Evolutionary conservation across 768 basidiomycete species (phyloP).

Genomic region (Wakefieldia striispora): DNA sequence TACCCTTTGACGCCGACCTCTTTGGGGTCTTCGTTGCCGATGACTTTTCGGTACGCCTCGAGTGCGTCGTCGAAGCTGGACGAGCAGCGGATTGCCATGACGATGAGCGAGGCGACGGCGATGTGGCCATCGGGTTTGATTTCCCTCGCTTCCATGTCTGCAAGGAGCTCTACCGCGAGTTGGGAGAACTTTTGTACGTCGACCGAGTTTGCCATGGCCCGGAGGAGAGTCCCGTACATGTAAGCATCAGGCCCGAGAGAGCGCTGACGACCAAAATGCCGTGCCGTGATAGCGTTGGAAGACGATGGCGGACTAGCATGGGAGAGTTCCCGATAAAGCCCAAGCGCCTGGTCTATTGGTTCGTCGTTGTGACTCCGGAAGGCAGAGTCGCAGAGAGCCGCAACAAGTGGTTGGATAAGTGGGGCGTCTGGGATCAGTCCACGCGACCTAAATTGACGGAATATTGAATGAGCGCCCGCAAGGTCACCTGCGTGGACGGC

Average conservation of each 20-base stretch:
- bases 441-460: conserved; percentile 41
- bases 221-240: conserved; percentile 55
- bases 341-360: conserved; percentile 52
- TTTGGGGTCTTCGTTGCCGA: conserved; percentile 24
- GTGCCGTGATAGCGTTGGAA: conserved; percentile 7
- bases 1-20: conserved; percentile 59
- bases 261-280: conserved; percentile 30
- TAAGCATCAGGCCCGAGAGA: conserved; percentile 46
- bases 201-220: conserved; percentile 44
- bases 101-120: conserved; percentile 50
- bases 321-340: conserved; percentile 49
- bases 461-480: conserved; percentile 46
- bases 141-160: conserved; percentile 60
- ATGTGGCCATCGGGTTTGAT: conserved; percentile 45
- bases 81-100: conserved; percentile 66
- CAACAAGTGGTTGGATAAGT: conserved; percentile 56
- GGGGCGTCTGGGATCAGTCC: conserved; percentile 48
- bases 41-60: conserved; percentile 50
- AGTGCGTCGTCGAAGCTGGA: conserved; percentile 58
- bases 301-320: conserved; percentile 28
- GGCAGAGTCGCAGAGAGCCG: conserved; percentile 42
- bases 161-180: conserved; percentile 49
- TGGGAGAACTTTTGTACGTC: conserved; percentile 49
- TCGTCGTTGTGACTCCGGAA: conserved; percentile 37
- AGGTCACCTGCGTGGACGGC: conserved; percentile 39